phyloP scores from a whole-genome alignment of 2,329 filamentous ascomycete genomes.

The Fusarium graminum region DNA sequence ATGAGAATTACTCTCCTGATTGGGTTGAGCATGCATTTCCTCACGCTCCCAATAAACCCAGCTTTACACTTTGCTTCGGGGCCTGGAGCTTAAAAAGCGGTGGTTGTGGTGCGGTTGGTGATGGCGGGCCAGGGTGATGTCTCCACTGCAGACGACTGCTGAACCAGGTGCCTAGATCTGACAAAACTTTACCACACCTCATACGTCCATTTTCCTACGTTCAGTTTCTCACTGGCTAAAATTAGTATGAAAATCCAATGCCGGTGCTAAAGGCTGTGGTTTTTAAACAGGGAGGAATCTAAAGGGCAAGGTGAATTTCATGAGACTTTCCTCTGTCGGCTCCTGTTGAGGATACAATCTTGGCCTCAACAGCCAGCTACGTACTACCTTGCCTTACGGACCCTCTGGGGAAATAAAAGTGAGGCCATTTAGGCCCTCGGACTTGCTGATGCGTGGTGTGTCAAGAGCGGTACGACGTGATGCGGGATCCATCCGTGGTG shows the following conservation, averaged over 20 bases:
- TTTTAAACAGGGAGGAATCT: no score
- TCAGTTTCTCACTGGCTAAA: no score
- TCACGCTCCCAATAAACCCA: background rate
- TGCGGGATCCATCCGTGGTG: conserved; percentile 24
- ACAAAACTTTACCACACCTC: conserved; percentile 18
- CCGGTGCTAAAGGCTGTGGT: no score
- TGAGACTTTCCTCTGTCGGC: conserved; percentile 3
- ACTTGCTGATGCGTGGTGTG: conserved; percentile 28
- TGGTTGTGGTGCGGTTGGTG: conserved; percentile 13
- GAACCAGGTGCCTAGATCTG: conserved; percentile 38
- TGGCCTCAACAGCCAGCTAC: conserved; percentile 26
- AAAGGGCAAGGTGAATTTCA: no score
- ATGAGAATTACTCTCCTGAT: conserved; percentile 10
- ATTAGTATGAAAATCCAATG: no score
- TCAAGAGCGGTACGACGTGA: conserved; percentile 21
- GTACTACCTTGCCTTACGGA: conserved; percentile 11
- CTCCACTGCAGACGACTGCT: conserved; percentile 39
- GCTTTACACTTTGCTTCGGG: conserved; percentile 16
- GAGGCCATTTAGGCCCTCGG: conserved; percentile 27
- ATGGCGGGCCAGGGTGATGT: conserved; percentile 38
- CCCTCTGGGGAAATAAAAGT: conserved; percentile 17
- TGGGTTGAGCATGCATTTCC: conserved; percentile 25
- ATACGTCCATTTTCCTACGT: background rate
- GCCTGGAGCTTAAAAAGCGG: conserved; percentile 22
- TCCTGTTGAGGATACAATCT: conserved; percentile 14